These are phyloP conservation scores for Podaxis sp. DNA, from an alignment of 768 basidiomycete genomes.

Conservation along the genomic window DNA sequence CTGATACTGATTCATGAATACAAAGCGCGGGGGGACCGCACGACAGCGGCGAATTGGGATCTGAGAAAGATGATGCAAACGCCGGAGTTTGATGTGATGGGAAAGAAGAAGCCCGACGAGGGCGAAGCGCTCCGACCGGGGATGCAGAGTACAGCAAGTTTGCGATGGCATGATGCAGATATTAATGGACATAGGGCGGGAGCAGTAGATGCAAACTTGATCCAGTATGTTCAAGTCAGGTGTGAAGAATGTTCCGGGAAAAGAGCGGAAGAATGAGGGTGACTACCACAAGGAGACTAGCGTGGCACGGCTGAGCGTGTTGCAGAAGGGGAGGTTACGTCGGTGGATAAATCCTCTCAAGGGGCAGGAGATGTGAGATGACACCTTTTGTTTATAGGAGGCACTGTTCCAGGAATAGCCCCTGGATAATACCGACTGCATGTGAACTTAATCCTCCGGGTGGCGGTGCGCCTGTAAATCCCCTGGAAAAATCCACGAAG, in stretches of 20 bases:
- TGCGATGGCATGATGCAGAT: not conserved
- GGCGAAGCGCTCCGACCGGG: conserved; percentile 10
- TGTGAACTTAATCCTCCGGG: not conserved
- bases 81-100: not conserved
- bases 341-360: conserved; percentile 11
- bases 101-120: not conserved
- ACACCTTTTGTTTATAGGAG: conserved; percentile 4
- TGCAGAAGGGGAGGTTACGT: not conserved
- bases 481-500: not conserved
- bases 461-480: conserved; percentile 7
- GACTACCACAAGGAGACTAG: not conserved
- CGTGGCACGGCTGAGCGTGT: not conserved
- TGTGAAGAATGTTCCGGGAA: not conserved
- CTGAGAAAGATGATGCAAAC: not conserved
- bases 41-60: not conserved
- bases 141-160: not conserved
- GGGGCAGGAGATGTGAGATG: conserved; percentile 5
- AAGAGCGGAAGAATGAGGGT: not conserved
- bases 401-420: conserved; percentile 11
- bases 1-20: not conserved
- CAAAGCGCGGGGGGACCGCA: not conserved
- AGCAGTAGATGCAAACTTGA: not conserved
- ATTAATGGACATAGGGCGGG: conserved; percentile 4
- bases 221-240: not conserved
- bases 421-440: conserved; percentile 6